phyloP scores from a whole-genome alignment of 257 asterid genomes.

The Galeopsis tetrahit region DNA sequence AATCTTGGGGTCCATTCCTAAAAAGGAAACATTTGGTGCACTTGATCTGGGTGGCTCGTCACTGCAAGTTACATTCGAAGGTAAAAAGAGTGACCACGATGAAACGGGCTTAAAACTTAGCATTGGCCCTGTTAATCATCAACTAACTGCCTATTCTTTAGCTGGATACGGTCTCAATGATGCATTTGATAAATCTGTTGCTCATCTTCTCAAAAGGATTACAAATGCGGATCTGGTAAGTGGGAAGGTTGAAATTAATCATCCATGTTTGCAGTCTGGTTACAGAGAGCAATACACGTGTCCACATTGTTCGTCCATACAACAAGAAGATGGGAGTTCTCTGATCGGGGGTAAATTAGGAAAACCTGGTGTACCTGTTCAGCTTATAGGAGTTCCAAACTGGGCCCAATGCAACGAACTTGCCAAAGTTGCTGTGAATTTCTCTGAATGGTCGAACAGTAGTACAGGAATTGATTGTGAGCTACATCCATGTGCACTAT shows the following conservation, averaged over 20 bases:
- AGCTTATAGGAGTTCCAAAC: slow-evolving; percentile 79
- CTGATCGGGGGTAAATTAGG: slow-evolving; percentile 47
- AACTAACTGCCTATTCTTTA: slow-evolving; percentile 84
- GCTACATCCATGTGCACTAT: slow-evolving; percentile 84
- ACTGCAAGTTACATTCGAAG: slow-evolving; percentile 92
- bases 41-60: slow-evolving; percentile 99
- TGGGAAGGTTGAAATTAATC: slow-evolving; percentile 75
- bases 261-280: slow-evolving; percentile 91
- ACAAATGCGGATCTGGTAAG: slow-evolving; percentile 52
- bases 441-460: slow-evolving; percentile 78
- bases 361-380: slow-evolving; percentile 55
- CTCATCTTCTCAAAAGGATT: slow-evolving; percentile 63
- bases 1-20: slow-evolving; percentile 74
- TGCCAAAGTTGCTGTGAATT: slow-evolving; percentile 78
- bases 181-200: slow-evolving; percentile 96
- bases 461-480: slow-evolving; percentile 68
- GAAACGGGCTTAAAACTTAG: slow-evolving; percentile 73
- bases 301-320: slow-evolving; percentile 62
- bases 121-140: slow-evolving; percentile 77
- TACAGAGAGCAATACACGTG: slow-evolving; percentile 71
- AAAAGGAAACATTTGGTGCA: slow-evolving; percentile 84
- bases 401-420: slow-evolving; percentile 87
- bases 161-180: slow-evolving; percentile 96
- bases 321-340: slow-evolving; percentile 50
- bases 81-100: slow-evolving; percentile 44